These are phyloP conservation scores for Aspergillus novofumigatus DNA, from an alignment of 2,329 filamentous ascomycete species.

Conservation along the genomic window DNA sequence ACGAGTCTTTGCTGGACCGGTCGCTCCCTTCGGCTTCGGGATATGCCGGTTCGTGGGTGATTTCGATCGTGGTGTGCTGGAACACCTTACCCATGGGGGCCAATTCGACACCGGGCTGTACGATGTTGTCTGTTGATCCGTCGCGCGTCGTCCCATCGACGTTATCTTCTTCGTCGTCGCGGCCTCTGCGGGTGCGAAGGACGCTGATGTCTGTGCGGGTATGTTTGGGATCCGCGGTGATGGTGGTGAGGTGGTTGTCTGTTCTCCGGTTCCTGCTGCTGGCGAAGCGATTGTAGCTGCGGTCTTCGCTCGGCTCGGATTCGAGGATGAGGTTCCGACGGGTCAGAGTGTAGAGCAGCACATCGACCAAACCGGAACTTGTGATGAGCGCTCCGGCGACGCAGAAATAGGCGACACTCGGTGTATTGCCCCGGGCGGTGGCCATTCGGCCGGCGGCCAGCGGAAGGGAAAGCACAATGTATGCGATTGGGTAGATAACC, in stretches of 20 bases:
- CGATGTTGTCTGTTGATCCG: conserved; percentile 45
- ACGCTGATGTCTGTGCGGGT: conserved; percentile 18
- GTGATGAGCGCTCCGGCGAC: conserved; percentile 54
- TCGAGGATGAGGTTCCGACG: conserved; percentile 53
- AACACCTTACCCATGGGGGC: conserved; percentile 38
- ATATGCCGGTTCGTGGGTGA: conserved; percentile 35
- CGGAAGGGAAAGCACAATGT: conserved; percentile 61
- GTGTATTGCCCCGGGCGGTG: conserved; percentile 30
- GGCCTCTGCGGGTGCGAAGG: conserved; percentile 13
- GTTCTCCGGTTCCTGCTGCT: conserved; percentile 24
- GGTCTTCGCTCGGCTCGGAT: conserved; percentile 41
- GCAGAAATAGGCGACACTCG: conserved; percentile 44
- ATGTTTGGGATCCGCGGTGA: conserved; percentile 24
- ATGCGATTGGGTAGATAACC: conserved; percentile 48
- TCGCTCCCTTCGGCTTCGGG: conserved; percentile 20
- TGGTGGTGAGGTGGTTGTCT: conserved; percentile 30
- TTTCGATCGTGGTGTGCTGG: conserved; percentile 43
- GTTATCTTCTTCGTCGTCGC: conserved; percentile 22
- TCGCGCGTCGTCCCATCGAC: conserved; percentile 31
- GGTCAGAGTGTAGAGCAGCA: conserved; percentile 55
- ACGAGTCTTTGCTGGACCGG: conserved; percentile 26
- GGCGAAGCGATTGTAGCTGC: conserved; percentile 29
- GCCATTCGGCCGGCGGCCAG: conserved; percentile 49
- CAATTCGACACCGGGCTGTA: conserved; percentile 29
- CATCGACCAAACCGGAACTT: conserved; percentile 57